Evolutionary conservation across 1,284 basidiomycete genomes (phyloP), one percentile per base, ranked within the genome.

Genomic region (Fomitopsis palustris): DNA sequence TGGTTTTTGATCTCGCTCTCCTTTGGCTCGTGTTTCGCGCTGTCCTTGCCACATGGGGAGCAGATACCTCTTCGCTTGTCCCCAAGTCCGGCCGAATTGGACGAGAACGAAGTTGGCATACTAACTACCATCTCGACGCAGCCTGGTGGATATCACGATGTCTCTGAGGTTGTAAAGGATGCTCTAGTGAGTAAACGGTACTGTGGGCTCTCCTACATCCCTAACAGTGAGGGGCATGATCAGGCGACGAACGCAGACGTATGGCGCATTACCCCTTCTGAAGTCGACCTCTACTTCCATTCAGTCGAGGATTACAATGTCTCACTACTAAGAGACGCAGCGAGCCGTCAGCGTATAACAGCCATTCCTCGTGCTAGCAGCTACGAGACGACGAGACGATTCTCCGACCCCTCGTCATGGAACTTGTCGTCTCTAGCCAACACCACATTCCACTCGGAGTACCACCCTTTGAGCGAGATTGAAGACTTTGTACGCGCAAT

Each of bases 381-480:
- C 43, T 19, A 45, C 29, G 0, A 5, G 8, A n/a, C 27, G 5
- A 23, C 45, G 9, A 33, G 31, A 35, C 47, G 25, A 23, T 51
- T 35, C 37, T 57, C 19, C 38, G 35, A 43, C 12, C 31, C 27
- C 47, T 41, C 54, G 9, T 47, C 49, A 33, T 71, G 73, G 70
- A 66, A 73, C 54, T 60, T 74, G 37, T 61, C 62, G 14, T 69
- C 71, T 2, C 65, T 71, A 3, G 61, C 70, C 8, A 77, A 76
- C 57, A 65, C 73, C 8, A 74, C 75, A 1, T 88, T 80, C 66
- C 85, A 87, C 63, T 63, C 71, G 1, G 62, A 64, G 1, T 87
- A 86, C 66, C 85, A 85, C 62, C 77, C 82, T 0, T 71, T 85
- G 16, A 69, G 72, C 43, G 85, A 86, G 62, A 77, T 85, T 16